Evolutionary conservation across 2,329 filamentous ascomycete genomes (phyloP).

Genomic region (Clathrospora elynae): DNA sequence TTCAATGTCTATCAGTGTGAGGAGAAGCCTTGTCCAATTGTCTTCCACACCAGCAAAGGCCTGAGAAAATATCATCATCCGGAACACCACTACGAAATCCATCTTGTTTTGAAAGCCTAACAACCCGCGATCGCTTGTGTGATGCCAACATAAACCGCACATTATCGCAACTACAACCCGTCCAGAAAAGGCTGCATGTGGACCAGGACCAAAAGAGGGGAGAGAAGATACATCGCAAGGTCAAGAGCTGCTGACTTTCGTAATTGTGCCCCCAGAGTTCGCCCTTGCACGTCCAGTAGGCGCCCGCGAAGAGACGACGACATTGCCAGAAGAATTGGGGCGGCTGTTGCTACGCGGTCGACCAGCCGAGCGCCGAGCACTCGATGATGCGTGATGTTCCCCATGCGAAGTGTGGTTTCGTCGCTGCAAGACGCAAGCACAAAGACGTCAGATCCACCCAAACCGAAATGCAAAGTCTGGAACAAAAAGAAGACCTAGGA

Average conservation of each 20-base stretch:
- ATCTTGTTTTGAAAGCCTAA: constrained; percentile 30
- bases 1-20: constrained; percentile 34
- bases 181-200: constrained; percentile 17
- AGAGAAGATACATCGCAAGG: constrained; percentile 1
- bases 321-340: constrained; percentile 42
- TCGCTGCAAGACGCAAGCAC: constrained; percentile 47
- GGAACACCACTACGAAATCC: constrained; percentile 27
- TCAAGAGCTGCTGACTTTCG: constrained; percentile 28
- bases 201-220: constrained; percentile 7
- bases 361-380: constrained; percentile 42
- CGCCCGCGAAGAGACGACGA: constrained; percentile 30
- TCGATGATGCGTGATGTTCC: constrained; percentile 39
- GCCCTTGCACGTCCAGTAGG: constrained; percentile 36
- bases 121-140: constrained; percentile 20
- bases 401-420: constrained; percentile 46
- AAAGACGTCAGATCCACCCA: constrained; percentile 49
- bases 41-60: constrained; percentile 4
- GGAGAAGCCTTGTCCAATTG: constrained; percentile 10
- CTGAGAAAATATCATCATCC: constrained; percentile 10
- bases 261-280: constrained; percentile 39
- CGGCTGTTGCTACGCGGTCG: constrained; percentile 50
- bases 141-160: constrained; percentile 23
- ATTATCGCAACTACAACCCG: constrained; percentile 20
- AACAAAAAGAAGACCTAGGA: constrained; percentile 41
- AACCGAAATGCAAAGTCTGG: constrained; percentile 44